phyloP scores from a whole-genome alignment of 2,329 filamentous ascomycete genomes.

The Xylariaceae sp. region DNA sequence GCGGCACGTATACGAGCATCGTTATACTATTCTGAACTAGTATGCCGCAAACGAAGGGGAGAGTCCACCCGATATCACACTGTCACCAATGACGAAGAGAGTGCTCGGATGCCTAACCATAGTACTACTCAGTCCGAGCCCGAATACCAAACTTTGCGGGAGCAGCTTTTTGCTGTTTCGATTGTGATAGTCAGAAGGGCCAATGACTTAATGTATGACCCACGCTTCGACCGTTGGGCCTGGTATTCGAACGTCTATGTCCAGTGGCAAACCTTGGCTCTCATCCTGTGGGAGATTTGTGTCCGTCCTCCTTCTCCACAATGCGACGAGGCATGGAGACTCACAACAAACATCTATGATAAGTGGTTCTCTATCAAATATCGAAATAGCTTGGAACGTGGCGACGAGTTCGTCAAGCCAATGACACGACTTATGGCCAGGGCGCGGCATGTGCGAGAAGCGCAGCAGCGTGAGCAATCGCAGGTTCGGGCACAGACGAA shows the following conservation, averaged over 20 bases:
- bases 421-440: conserved; percentile 16
- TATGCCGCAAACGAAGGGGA: conserved; percentile 8
- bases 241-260: conserved; percentile 19
- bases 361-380: conserved; percentile 14
- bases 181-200: conserved; percentile 9
- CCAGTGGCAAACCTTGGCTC: conserved; percentile 18
- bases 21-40: conserved; percentile 14
- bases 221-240: conserved; percentile 11
- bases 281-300: conserved; percentile 19
- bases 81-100: background rate
- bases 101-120: background rate
- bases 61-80: background rate
- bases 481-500: conserved; percentile 1
- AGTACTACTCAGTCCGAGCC: background rate
- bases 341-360: conserved; percentile 10
- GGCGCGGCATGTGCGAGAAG: conserved; percentile 13
- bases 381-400: conserved; percentile 16
- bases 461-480: conserved; percentile 8
- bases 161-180: conserved; percentile 10
- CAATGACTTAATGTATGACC: conserved; percentile 14
- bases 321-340: conserved; percentile 18
- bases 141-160: conserved; percentile 11
- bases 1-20: conserved; percentile 10
- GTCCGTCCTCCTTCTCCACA: conserved; percentile 16
- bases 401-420: conserved; percentile 15